These are phyloP conservation scores for Phytopythium sindhum DNA, from an alignment of 352 stramenopile species.

Conservation along the genomic window DNA sequence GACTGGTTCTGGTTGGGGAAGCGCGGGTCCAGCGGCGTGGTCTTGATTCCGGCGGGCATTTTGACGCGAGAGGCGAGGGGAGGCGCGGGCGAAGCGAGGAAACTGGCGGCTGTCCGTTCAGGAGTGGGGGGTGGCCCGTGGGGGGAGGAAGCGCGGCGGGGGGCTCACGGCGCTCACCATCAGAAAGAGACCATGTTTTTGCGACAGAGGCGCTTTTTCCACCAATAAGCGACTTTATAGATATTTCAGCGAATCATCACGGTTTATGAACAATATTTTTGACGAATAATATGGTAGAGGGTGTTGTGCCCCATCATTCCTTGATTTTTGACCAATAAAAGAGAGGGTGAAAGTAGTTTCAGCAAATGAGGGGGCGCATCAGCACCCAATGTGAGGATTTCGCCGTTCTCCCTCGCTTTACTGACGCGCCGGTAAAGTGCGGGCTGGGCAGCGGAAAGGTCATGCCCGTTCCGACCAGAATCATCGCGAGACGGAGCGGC, in stretches of 20 bases:
- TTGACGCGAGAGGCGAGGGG: constrained; percentile 4
- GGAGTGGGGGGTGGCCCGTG: constrained; percentile 16
- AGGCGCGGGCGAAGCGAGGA: background rate
- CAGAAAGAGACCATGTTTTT: constrained; percentile 39
- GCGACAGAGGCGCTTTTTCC: constrained; percentile 18
- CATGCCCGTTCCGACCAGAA: background rate
- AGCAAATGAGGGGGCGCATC: background rate
- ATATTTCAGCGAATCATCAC: constrained; percentile 18
- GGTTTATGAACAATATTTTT: background rate
- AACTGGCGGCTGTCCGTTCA: constrained; percentile 16
- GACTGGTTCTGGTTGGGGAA: constrained; percentile 89
- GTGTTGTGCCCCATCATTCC: background rate
- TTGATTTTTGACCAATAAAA: background rate
- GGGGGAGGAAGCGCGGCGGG: constrained; percentile 2
- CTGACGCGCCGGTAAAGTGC: background rate
- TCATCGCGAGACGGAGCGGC: background rate
- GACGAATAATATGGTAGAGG: constrained; percentile 5
- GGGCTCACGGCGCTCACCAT: constrained; percentile 18
- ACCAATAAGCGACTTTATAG: constrained; percentile 14
- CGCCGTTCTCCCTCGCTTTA: background rate
- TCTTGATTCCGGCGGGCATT: constrained; percentile 74
- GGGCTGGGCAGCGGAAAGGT: background rate
- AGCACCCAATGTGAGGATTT: background rate
- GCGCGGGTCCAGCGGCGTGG: constrained; percentile 78
- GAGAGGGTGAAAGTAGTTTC: background rate